Evolutionary conservation across 441 rosid species (phyloP), one percentile per base, ranked within the genome.

Genomic region (Gossypium schwendimanii): DNA sequence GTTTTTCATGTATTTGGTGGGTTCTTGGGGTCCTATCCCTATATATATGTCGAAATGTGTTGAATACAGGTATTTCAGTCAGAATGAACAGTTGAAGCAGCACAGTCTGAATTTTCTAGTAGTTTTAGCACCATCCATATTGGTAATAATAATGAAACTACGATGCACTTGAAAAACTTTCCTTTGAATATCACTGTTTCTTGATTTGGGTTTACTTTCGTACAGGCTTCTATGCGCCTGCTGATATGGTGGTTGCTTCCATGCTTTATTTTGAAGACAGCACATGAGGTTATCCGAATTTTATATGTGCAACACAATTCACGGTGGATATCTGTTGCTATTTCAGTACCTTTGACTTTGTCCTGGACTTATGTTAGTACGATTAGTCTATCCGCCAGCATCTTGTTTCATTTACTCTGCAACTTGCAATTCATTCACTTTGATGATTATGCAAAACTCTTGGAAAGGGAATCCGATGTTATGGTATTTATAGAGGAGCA

Each of bases 341-440:
- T 84, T 63, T 82, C 87, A 6, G 70, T 84, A 2, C 77, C 87
- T 1, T 76, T 92, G 79, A 76, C 85, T 69, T 63, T 91, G 33
- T 92, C 97, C 8, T 92, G 98, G 98, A 87, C 88, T 70, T 94
- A 81, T 44, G 77, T 85, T 71, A 87, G 93, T 75, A 81, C 84
- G 5, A 82, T 94, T 63, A 85, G 87, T 68, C 85, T 92, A 77
- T 81, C 93, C 26, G 97, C 97, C 12, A 86, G 97, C 81, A 81
- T 85, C 67, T 73, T 94, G 82, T 94, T 94, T 84, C 97, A 94
- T 80, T 69, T 94, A 73, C 88, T 92, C 41, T 94, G 99, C 83
- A 92, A 92, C 70, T 82, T 94, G 83, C 97, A 89, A 89, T 91
- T 92, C 47, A 92, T 94, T 63, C 95, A 92, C 84, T 90, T 92